Evolutionary conservation across 805 yeast genomes (phyloP).

Genomic region (Candida sanyiensis): DNA sequence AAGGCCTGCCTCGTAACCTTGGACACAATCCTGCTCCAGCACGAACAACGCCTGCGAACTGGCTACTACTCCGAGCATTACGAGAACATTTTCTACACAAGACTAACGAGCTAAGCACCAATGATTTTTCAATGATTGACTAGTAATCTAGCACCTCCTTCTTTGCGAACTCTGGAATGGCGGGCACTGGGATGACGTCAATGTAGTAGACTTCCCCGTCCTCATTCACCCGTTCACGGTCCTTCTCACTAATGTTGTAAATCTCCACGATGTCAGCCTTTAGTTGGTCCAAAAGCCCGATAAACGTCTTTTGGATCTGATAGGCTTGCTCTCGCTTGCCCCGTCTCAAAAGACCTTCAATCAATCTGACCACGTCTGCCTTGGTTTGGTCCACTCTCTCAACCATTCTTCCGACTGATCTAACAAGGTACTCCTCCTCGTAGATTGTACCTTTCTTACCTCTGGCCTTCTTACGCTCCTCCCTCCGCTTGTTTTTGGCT

Average conservation of each 20-base stretch:
- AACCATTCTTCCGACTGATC: slow-evolving; percentile 79
- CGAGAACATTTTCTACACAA: slow-evolving; percentile 4
- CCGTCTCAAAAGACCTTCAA: slow-evolving; percentile 74
- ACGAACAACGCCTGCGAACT: slow-evolving; percentile 28
- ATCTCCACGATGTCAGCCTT: slow-evolving; percentile 67
- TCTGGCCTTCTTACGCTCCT: slow-evolving; percentile 91
- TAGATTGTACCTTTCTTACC: slow-evolving; percentile 97
- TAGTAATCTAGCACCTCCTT: slow-evolving; percentile 50
- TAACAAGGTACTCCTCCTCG: slow-evolving; percentile 91
- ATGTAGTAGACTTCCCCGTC: slow-evolving; percentile 76
- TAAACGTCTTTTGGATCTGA: slow-evolving; percentile 65
- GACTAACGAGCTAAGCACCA: neutral
- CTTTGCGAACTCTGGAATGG: slow-evolving; percentile 55
- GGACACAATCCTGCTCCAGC: slow-evolving; percentile 50
- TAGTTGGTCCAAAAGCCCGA: slow-evolving; percentile 49
- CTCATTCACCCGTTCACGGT: slow-evolving; percentile 84
- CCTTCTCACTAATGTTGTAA: slow-evolving; percentile 74
- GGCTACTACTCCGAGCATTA: slow-evolving; percentile 26
- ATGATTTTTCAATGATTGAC: slow-evolving; percentile 3
- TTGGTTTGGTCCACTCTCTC: slow-evolving; percentile 74
- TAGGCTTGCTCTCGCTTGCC: slow-evolving; percentile 72
- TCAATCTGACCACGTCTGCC: slow-evolving; percentile 65
- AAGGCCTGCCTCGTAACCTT: slow-evolving; percentile 76
- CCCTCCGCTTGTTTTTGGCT: slow-evolving; percentile 86
- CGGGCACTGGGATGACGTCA: slow-evolving; percentile 72